Evolutionary conservation across 2,329 filamentous ascomycete genomes (phyloP), one percentile per base, ranked within the genome.

Genomic region (Venturiaceae sp.): DNA sequence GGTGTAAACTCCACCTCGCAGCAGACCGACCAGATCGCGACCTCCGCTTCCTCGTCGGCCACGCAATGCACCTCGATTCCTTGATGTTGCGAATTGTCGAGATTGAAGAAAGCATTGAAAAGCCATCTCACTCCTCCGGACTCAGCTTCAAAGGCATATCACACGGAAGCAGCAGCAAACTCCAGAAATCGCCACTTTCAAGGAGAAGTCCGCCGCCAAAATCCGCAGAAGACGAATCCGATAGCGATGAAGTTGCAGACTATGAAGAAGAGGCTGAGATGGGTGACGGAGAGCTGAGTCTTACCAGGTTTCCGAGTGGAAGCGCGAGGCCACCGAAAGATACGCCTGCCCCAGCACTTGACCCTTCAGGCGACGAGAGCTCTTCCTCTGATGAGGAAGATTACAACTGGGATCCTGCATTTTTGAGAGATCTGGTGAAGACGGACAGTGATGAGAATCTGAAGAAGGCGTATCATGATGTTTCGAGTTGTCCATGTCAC

Each of bases 21-120:
- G 67, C 66, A 30, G 64, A 60, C 57, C 64, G 66, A 19, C 67
- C 67, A 5, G 67, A 71, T 53, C 66, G 69, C 47, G 66, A 69
- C 57, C 61, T 69, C n/a, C 64, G 69, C 36, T 70, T 67, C 54
- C 63, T 71, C 21, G 67, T 71, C 52, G 69, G 69, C 53, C 69
- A 71, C 54, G 64, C 70, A 9, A 66, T 69, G 64, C 65, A 67
- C 62, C 69, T 70, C 58, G 67, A 71, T 58, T 63, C 64, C 7
- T 60, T 71, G 3, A 66, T 67, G 21, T 61, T 71, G 1, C 66
- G 67, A 26, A 68, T 71, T n/a, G 66, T 69, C 39, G 65, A 70
- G 52, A 70, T 71, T 37, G 69, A 71, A 57, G 67, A 69, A 60
- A 64, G 66, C 53, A 64, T 68, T 33, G 63, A 63, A 46, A 63